Conservation (phyloP, 441 rosid species). For the Populus hybrid region DNA sequence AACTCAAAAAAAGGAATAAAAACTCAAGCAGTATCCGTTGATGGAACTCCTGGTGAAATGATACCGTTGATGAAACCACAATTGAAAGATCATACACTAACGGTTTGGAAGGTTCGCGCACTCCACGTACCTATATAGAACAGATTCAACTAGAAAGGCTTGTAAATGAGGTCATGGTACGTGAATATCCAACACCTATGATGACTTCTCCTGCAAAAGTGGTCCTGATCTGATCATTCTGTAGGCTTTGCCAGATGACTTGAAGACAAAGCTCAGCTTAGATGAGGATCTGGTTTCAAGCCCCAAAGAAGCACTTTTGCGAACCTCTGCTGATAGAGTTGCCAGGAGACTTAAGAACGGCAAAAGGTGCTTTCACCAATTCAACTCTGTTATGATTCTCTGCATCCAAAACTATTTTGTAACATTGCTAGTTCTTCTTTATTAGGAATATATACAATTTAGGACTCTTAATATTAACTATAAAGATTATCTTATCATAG, state of each 20-base stretch:
- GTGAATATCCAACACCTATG: constrained; percentile 22
- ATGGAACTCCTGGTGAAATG: no score
- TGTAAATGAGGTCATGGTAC: constrained; percentile 89
- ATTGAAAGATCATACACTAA: no score
- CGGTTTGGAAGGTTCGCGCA: constrained; percentile 81
- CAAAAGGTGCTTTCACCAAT: constrained; percentile 48
- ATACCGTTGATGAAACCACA: no score
- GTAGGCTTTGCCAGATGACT: constrained; percentile 88
- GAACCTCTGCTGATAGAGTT: constrained; percentile 69
- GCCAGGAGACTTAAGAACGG: constrained; percentile 69
- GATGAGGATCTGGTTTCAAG: constrained; percentile 81
- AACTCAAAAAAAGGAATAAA: no score
- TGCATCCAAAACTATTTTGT: no score
- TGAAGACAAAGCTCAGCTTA: constrained; percentile 74
- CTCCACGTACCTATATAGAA: constrained; percentile 93
- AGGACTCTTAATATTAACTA: no score
- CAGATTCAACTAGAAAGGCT: constrained; percentile 94
- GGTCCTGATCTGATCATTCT: constrained; percentile 31
- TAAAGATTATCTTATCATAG: no score
- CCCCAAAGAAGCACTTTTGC: constrained; percentile 76
- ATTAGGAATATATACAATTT: no score
- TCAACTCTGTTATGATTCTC: no score
- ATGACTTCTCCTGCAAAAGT: constrained; percentile 12
- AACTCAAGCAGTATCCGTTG: no score
- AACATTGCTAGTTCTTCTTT: neutral